Evolutionary conservation across 192 early-diverging fungal species (phyloP).

Genomic region (Podochytrium sp.): DNA sequence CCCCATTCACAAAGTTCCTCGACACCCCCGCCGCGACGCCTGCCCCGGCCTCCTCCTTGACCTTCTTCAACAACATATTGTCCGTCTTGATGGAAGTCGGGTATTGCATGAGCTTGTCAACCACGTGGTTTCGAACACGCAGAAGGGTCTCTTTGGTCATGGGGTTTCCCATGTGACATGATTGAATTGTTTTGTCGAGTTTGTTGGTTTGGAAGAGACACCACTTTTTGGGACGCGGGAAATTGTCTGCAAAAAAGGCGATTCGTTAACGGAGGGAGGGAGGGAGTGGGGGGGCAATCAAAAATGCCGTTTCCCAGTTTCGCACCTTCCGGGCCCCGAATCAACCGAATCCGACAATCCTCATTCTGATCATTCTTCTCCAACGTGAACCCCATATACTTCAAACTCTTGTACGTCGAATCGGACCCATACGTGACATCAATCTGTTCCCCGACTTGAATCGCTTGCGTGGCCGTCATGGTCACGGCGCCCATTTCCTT

Average conservation of each 20-base stretch:
- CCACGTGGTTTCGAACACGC: neutral
- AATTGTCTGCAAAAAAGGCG: neutral
- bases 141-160: neutral
- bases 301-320: neutral
- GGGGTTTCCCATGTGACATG: constrained; percentile 3
- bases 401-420: constrained; percentile 16
- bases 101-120: neutral
- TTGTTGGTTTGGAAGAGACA: constrained; percentile 9
- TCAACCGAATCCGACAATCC: constrained; percentile 8
- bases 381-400: constrained; percentile 26
- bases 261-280: neutral
- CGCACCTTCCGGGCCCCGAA: neutral
- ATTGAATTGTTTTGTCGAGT: constrained; percentile 2
- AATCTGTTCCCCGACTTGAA: constrained; percentile 1
- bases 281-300: neutral
- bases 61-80: neutral
- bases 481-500: constrained; percentile 17
- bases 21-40: neutral
- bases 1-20: constrained; percentile 5
- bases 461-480: constrained; percentile 23
- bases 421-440: constrained; percentile 21
- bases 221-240: neutral
- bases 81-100: constrained; percentile 9
- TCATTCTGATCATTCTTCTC: constrained; percentile 16
- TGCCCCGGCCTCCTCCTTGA: neutral